These are phyloP conservation scores for Hura crepitans DNA, from an alignment of 441 rosid species.

Conservation along the genomic window DNA sequence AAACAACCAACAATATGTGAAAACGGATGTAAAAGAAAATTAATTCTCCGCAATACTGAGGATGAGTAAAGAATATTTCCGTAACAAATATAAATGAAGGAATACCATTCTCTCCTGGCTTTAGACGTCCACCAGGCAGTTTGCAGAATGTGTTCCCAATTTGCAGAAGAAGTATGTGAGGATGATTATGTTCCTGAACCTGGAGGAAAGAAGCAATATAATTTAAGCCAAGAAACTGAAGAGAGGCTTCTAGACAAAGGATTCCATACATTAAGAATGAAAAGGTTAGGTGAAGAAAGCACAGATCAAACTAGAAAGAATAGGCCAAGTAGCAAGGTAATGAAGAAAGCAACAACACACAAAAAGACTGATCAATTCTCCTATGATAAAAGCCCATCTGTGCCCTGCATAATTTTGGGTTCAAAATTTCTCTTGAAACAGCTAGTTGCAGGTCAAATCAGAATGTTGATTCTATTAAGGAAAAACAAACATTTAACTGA, in stretches of 20 bases:
- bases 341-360: neutral
- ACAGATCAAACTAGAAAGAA: neutral
- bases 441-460: neutral
- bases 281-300: neutral
- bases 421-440: neutral
- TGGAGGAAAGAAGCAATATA: conserved; percentile 31
- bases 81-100: neutral
- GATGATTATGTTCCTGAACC: conserved; percentile 98
- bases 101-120: conserved; percentile 94
- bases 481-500: too few species aligned
- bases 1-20: conserved; percentile 7
- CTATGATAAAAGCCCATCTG: neutral
- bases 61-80: neutral
- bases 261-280: neutral
- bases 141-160: conserved; percentile 96
- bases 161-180: conserved; percentile 93
- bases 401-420: neutral
- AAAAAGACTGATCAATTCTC: neutral
- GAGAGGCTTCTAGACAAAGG: neutral
- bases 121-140: conserved; percentile 94
- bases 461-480: neutral
- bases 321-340: neutral
- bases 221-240: neutral
- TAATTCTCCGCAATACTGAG: conserved; percentile 1
- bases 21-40: neutral